phyloP scores from a whole-genome alignment of 2,329 filamentous ascomycete genomes.

The Escovopsis weberi region DNA sequence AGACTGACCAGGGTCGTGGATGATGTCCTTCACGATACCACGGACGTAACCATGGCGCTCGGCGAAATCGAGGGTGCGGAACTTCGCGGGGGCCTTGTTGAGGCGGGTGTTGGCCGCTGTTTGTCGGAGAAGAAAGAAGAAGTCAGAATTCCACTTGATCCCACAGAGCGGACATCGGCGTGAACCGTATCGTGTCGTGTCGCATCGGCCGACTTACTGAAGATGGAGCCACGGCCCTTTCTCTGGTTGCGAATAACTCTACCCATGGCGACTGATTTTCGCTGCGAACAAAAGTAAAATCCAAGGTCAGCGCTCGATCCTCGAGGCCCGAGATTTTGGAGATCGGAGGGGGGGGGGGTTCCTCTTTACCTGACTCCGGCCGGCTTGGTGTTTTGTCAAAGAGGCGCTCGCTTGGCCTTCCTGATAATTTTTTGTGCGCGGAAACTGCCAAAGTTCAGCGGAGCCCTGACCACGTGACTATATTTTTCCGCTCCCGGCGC shows the following conservation, averaged over 20 bases:
- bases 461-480: slow-evolving; percentile 25
- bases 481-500: not conserved
- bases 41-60: slow-evolving; percentile 97
- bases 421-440: slow-evolving; percentile 26
- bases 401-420: slow-evolving; percentile 14
- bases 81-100: slow-evolving; percentile 75
- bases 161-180: slow-evolving; percentile 9
- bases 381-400: slow-evolving; percentile 25
- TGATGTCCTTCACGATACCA: slow-evolving; percentile 96
- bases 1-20: slow-evolving; percentile 76
- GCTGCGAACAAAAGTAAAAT: slow-evolving; percentile 17
- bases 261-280: slow-evolving; percentile 32
- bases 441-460: slow-evolving; percentile 12
- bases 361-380: slow-evolving; percentile 24
- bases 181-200: slow-evolving; percentile 2
- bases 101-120: slow-evolving; percentile 72
- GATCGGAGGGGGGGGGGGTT: not conserved
- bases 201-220: slow-evolving; percentile 28
- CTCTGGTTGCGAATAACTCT: slow-evolving; percentile 53
- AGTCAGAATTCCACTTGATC: slow-evolving; percentile 16
- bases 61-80: slow-evolving; percentile 91
- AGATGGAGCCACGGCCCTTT: slow-evolving; percentile 45
- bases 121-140: slow-evolving; percentile 3
- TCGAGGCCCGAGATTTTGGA: slow-evolving; percentile 10
- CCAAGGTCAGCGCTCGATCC: slow-evolving; percentile 17